phyloP scores from a whole-genome alignment of 192 early-diverging fungal species.

The Chytriomyces hyalinus region DNA sequence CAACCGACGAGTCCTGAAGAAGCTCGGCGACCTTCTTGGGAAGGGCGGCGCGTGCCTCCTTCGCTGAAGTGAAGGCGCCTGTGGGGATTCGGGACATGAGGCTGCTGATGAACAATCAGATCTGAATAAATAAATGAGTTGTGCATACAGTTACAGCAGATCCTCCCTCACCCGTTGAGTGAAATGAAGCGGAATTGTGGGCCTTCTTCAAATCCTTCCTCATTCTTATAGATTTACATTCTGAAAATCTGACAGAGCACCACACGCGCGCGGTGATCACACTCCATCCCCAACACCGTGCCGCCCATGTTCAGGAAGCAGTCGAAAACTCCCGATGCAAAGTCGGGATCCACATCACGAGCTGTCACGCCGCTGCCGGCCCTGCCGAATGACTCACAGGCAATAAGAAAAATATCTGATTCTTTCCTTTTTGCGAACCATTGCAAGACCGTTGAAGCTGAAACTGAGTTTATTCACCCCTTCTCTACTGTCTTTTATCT shows the following conservation, averaged over 20 bases:
- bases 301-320: constrained; percentile 8
- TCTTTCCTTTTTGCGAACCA: no score
- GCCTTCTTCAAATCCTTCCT: neutral
- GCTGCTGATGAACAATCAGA: no score
- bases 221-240: constrained; percentile 15
- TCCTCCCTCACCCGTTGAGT: neutral
- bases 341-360: neutral
- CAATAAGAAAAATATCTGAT: no score
- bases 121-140: no score
- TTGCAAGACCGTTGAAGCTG: no score
- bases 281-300: neutral
- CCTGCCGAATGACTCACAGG: no score
- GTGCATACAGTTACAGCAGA: no score
- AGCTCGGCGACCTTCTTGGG: constrained; percentile 27
- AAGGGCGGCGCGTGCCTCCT: constrained; percentile 22
- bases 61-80: constrained; percentile 3
- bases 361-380: neutral
- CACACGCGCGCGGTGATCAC: neutral
- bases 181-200: constrained; percentile 22
- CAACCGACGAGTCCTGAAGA: constrained; percentile 30
- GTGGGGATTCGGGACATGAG: neutral
- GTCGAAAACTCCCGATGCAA: constrained; percentile 1
- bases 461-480: neutral
- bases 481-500: neutral
- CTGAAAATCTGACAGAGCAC: neutral